Evolutionary conservation across 2,329 filamentous ascomycete species (phyloP).

Genomic region (Epichloe gansuensis): DNA sequence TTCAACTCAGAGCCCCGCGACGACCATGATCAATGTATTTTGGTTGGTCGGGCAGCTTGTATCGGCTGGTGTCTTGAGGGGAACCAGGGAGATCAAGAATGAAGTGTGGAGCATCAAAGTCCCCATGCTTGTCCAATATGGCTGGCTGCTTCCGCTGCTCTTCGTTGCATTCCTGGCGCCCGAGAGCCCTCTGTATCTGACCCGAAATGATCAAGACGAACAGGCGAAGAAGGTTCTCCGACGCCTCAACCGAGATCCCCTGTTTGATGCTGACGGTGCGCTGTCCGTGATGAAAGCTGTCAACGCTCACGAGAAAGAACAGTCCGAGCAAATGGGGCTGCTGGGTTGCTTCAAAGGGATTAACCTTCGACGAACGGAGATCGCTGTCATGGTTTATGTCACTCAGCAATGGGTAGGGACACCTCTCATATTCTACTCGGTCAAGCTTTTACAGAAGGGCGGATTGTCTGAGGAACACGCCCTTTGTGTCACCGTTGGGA

Average conservation of each 20-base stretch:
- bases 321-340: background rate
- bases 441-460: conserved; percentile 38
- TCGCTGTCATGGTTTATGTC: conserved; percentile 36
- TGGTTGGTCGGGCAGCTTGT: background rate
- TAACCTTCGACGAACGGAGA: conserved; percentile 23
- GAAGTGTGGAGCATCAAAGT: background rate
- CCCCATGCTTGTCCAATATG: background rate
- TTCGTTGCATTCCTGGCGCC: background rate
- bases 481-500: conserved; percentile 33
- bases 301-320: background rate
- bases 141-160: background rate
- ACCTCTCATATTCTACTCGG: conserved; percentile 39
- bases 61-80: background rate
- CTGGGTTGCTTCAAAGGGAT: background rate
- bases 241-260: background rate
- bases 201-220: background rate
- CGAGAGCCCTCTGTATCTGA: background rate
- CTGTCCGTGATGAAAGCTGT: background rate
- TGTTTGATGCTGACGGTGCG: background rate
- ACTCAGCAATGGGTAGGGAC: conserved; percentile 42
- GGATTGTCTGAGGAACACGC: conserved; percentile 28
- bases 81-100: background rate
- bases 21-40: conserved; percentile 2
- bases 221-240: background rate
- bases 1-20: background rate